These are phyloP conservation scores for Didymella sp. DNA, from an alignment of 2,329 filamentous ascomycete genomes.

Conservation along the genomic window DNA sequence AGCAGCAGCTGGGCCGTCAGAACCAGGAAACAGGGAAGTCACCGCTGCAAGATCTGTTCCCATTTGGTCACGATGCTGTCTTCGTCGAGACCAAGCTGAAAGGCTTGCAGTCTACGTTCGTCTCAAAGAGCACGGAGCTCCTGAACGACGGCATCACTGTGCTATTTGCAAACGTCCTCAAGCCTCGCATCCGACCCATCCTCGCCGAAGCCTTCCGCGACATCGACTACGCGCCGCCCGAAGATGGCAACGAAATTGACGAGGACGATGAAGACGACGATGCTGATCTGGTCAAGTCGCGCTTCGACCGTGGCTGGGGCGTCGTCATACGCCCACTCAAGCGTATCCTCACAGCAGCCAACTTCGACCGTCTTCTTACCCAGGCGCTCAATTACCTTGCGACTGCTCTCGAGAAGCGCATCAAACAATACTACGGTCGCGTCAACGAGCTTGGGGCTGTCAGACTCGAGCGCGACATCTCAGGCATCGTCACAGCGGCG, in stretches of 20 bases:
- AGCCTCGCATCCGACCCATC: constrained; percentile 81
- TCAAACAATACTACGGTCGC: constrained; percentile 79
- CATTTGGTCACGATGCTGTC: constrained; percentile 76
- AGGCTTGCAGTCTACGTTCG: constrained; percentile 74
- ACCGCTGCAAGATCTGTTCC: constrained; percentile 70
- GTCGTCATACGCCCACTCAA: constrained; percentile 83
- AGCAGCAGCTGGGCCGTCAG: constrained; percentile 62
- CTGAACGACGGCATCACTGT: constrained; percentile 84
- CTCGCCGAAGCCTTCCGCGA: constrained; percentile 90
- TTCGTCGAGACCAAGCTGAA: constrained; percentile 73
- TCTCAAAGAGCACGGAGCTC: constrained; percentile 79
- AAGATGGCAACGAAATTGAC: constrained; percentile 43
- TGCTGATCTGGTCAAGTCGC: constrained; percentile 71
- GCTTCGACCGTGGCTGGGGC: constrained; percentile 87
- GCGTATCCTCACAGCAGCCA: constrained; percentile 79
- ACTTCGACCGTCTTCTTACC: constrained; percentile 78
- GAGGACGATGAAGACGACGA: constrained; percentile 63
- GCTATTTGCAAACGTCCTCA: constrained; percentile 86
- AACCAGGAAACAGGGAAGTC: constrained; percentile 40
- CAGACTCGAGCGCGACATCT: constrained; percentile 82
- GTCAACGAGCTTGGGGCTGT: constrained; percentile 84
- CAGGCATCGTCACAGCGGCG: constrained; percentile 70
- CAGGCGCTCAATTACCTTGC: constrained; percentile 77
- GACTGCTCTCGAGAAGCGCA: constrained; percentile 82
- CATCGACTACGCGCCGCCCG: constrained; percentile 76